phyloP scores from a whole-genome alignment of 257 asterid genomes.

The Petunia secreta region DNA sequence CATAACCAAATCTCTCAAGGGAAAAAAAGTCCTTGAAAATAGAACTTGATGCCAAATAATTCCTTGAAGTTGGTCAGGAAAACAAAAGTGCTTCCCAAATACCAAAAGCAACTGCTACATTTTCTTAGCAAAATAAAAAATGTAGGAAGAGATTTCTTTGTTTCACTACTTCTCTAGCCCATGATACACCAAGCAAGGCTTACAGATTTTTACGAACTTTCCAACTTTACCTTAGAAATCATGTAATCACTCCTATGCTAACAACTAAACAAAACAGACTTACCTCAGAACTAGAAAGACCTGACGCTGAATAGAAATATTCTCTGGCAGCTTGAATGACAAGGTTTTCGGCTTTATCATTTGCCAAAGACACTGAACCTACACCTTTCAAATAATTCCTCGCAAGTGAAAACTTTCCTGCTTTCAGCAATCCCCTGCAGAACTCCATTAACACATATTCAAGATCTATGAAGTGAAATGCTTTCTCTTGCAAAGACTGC shows the following conservation, averaged over 20 bases:
- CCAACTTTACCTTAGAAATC: slow-evolving; percentile 1
- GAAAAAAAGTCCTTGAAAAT: too few species aligned
- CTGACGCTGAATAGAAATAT: slow-evolving; percentile 96
- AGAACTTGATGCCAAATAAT: background rate
- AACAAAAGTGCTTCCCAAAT: slow-evolving; percentile 18
- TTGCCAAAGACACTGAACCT: slow-evolving; percentile 74
- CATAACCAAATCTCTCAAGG: background rate
- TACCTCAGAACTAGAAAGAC: slow-evolving; percentile 92
- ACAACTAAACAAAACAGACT: slow-evolving; percentile 28
- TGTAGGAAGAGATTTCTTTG: slow-evolving; percentile 2
- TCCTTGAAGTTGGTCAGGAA: slow-evolving; percentile 5
- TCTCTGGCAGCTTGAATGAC: slow-evolving; percentile 99
- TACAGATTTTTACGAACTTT: background rate
- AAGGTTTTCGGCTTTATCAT: slow-evolving; percentile 92
- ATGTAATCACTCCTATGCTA: background rate
- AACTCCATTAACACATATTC: slow-evolving; percentile 89
- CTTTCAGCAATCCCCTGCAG: slow-evolving; percentile 97
- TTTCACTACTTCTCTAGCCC: slow-evolving; percentile 8
- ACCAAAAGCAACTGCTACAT: slow-evolving; percentile 7
- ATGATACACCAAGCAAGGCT: background rate
- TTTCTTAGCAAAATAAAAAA: slow-evolving; percentile 11
- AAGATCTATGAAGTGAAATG: slow-evolving; percentile 86
- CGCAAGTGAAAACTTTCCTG: slow-evolving; percentile 91
- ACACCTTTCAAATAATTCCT: slow-evolving; percentile 93
- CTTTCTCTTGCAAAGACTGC: slow-evolving; percentile 88